A percentile compares a stretch with the other conserved stretches of the same genome.
phyloP scores from a whole-genome alignment of 148 eudicot genomes.

The Pouteria glomerata region DNA sequence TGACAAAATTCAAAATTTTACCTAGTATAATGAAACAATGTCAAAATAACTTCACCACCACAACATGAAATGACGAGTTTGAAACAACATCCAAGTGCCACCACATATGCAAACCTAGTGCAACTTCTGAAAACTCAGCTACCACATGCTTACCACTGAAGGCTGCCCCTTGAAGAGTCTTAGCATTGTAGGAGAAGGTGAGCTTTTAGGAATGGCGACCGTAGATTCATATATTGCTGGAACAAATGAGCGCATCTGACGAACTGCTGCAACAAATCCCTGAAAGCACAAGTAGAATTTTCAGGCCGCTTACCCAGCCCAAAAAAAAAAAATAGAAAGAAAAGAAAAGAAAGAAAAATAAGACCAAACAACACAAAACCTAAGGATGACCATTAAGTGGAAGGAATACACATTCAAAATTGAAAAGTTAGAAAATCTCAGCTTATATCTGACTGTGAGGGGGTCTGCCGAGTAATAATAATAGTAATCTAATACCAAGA shows the following conservation, averaged over 20 bases:
- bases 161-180: constrained; percentile 82
- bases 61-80: background rate
- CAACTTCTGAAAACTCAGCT: constrained; percentile 4
- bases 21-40: background rate
- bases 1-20: background rate
- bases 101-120: background rate
- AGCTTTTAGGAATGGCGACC: constrained; percentile 70
- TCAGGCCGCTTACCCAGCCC: background rate
- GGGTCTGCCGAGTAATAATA: too few relatives aligned
- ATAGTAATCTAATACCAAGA: too few relatives aligned
- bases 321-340: background rate
- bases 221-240: constrained; percentile 86
- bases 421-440: too few relatives aligned
- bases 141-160: constrained; percentile 65
- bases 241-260: constrained; percentile 81
- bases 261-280: constrained; percentile 93
- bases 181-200: constrained; percentile 81
- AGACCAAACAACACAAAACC: too few relatives aligned
- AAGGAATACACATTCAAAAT: too few relatives aligned
- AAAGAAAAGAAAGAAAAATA: too few relatives aligned
- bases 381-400: too few relatives aligned
- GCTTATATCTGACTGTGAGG: too few relatives aligned
- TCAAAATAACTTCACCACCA: background rate
- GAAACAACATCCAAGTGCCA: constrained; percentile 1
- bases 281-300: constrained; percentile 21